Conservation (phyloP, 2,329 filamentous ascomycete genomes). For the Magnaporthales sp. region DNA sequence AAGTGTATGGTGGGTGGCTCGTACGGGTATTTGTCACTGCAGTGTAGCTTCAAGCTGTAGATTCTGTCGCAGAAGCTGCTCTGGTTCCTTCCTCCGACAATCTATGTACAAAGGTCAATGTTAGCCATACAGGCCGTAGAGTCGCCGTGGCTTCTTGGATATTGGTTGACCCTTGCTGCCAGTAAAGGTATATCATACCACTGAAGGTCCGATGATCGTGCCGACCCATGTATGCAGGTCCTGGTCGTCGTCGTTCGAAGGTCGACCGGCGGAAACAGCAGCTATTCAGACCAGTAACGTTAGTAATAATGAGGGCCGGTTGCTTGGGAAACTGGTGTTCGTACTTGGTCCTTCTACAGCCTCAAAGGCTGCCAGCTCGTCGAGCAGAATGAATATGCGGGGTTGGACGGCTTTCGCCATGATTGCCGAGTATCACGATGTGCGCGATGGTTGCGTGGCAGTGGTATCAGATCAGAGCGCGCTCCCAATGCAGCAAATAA, state of each 20-base stretch:
- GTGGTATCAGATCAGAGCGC: background rate
- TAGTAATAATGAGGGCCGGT: background rate
- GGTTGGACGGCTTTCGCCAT: constrained; percentile 55
- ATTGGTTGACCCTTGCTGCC: background rate
- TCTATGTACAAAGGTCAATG: constrained; percentile 6
- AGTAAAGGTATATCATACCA: constrained; percentile 49
- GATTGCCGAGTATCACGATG: constrained; percentile 6
- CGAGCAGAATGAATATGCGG: constrained; percentile 90
- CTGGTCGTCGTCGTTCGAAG: constrained; percentile 90
- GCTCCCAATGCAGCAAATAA: background rate
- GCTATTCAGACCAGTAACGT: background rate
- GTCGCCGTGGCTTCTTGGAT: background rate
- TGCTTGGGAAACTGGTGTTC: constrained; percentile 44
- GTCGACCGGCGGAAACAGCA: constrained; percentile 60
- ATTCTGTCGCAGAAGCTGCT: constrained; percentile 93
- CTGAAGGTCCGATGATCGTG: constrained; percentile 91
- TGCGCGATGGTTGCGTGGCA: background rate
- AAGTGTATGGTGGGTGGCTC: constrained; percentile 84
- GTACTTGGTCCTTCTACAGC: constrained; percentile 78
- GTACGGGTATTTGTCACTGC: constrained; percentile 82
- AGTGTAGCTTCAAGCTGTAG: constrained; percentile 96
- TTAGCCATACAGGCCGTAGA: background rate
- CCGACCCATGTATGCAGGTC: constrained; percentile 99
- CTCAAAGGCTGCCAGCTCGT: constrained; percentile 79
- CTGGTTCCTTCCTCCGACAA: constrained; percentile 31